Evolutionary conservation across 2,329 filamentous ascomycete species (phyloP).

Genomic region (Apiospora aurea): DNA sequence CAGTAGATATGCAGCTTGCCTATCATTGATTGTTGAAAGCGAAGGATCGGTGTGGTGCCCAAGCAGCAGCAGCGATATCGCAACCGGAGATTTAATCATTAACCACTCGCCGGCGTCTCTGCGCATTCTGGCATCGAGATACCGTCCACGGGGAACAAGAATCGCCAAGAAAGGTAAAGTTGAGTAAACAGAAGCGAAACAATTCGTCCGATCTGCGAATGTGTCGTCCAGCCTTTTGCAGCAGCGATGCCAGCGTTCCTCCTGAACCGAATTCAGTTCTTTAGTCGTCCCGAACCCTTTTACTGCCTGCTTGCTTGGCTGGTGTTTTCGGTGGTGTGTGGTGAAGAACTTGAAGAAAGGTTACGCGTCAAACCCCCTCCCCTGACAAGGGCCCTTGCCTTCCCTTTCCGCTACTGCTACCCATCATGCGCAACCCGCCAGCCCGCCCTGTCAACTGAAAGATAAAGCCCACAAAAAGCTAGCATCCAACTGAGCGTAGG

Average conservation of each 20-base stretch:
- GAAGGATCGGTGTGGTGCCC: neutral
- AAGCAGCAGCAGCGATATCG: neutral
- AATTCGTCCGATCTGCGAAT: neutral
- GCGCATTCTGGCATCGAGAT: neutral
- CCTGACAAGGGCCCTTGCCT: neutral
- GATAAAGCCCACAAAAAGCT: neutral
- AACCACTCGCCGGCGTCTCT: neutral
- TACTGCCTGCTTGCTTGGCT: neutral
- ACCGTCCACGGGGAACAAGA: neutral
- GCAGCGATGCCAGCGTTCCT: slow-evolving; percentile 2
- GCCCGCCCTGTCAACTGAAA: neutral
- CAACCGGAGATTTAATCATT: neutral
- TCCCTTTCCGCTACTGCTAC: slow-evolving; percentile 1
- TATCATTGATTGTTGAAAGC: neutral
- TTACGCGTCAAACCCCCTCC: neutral
- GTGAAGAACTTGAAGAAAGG: neutral
- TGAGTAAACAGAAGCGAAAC: neutral
- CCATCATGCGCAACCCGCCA: slow-evolving; percentile 2
- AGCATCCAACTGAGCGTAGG: neutral
- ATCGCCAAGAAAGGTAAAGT: neutral
- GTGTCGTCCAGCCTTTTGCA: neutral
- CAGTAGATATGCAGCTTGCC: slow-evolving; percentile 2
- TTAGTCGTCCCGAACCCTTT: neutral
- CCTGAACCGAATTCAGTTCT: neutral
- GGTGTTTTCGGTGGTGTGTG: neutral